Conservation (phyloP, 1,284 basidiomycete genomes). For the Trametes pubescens region DNA sequence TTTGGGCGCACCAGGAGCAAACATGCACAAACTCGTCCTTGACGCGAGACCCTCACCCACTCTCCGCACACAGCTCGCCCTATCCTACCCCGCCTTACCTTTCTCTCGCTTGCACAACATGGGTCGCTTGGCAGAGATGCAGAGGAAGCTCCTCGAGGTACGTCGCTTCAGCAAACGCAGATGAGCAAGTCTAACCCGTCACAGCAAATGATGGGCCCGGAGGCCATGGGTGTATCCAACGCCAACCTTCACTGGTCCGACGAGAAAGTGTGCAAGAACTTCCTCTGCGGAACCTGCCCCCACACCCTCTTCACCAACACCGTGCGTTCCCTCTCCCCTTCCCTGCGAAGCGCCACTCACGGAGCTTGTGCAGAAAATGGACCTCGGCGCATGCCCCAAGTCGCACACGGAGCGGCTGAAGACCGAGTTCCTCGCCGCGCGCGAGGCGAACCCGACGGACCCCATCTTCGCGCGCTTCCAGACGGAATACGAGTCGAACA, state of each 20-base stretch:
- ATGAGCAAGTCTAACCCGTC: slow-evolving; percentile 14
- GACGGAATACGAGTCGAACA: slow-evolving; percentile 95
- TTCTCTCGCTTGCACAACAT: slow-evolving; percentile 47
- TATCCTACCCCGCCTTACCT: not conserved
- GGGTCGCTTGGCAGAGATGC: slow-evolving; percentile 90
- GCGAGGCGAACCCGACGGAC: slow-evolving; percentile 77
- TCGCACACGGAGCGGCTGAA: slow-evolving; percentile 96
- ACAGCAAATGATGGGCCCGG: slow-evolving; percentile 99
- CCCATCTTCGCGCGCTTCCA: slow-evolving; percentile 87
- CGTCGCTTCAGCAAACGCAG: slow-evolving; percentile 34
- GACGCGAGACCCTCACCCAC: slow-evolving; percentile 12
- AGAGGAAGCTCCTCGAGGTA: slow-evolving; percentile 91
- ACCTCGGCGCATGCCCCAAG: slow-evolving; percentile 96
- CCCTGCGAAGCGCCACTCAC: slow-evolving; percentile 9
- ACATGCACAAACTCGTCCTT: slow-evolving; percentile 25
- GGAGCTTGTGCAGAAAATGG: slow-evolving; percentile 89
- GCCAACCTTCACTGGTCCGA: slow-evolving; percentile 95
- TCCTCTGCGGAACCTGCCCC: slow-evolving; percentile 97
- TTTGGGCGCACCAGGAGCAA: slow-evolving; percentile 18
- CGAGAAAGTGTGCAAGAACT: slow-evolving; percentile 99
- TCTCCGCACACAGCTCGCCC: not conserved
- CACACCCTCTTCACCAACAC: slow-evolving; percentile 99
- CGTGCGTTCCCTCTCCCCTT: slow-evolving; percentile 58
- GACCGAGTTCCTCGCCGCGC: slow-evolving; percentile 87
- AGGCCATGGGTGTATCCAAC: slow-evolving; percentile 95